Conservation (phyloP, 2,329 filamentous ascomycete genomes). For the Sporothrix variecibatus region DNA sequence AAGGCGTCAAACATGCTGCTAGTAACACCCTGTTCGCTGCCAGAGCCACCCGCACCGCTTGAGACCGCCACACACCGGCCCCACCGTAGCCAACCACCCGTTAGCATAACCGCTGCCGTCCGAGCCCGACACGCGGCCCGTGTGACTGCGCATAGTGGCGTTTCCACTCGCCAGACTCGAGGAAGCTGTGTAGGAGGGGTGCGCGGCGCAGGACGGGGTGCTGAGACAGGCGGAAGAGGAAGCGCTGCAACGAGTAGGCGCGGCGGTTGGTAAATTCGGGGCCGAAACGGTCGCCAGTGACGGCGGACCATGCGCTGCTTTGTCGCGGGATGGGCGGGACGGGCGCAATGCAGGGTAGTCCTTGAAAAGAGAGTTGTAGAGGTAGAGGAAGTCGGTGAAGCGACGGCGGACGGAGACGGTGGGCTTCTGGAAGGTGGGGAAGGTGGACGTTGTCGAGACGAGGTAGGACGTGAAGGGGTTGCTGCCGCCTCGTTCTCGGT, state of each 20-base stretch:
- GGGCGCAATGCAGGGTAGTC: slow-evolving; percentile 87
- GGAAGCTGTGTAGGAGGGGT: slow-evolving; percentile 80
- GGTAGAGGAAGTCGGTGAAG: slow-evolving; percentile 97
- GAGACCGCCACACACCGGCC: slow-evolving; percentile 46
- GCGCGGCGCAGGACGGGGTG: slow-evolving; percentile 87
- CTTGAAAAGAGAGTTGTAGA: slow-evolving; percentile 84
- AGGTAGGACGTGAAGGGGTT: slow-evolving; percentile 96
- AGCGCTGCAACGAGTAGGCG: slow-evolving; percentile 87
- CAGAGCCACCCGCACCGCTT: slow-evolving; percentile 50
- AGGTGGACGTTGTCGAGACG: slow-evolving; percentile 92
- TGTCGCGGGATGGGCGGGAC: slow-evolving; percentile 94
- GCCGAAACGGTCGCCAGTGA: slow-evolving; percentile 92
- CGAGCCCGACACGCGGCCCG: slow-evolving; percentile 59
- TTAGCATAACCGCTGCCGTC: slow-evolving; percentile 51
- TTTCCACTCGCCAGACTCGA: slow-evolving; percentile 98
- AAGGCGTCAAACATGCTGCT: slow-evolving; percentile 81
- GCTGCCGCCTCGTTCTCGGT: slow-evolving; percentile 96
- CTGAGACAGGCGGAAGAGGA: slow-evolving; percentile 80
- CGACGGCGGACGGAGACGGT: slow-evolving; percentile 80
- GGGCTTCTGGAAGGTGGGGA: slow-evolving; percentile 85
- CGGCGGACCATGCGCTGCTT: slow-evolving; percentile 99
- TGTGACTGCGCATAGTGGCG: slow-evolving; percentile 82
- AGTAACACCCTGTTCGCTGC: slow-evolving; percentile 38
- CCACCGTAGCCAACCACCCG: slow-evolving; percentile 39
- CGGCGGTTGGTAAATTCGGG: slow-evolving; percentile 87